Evolutionary conservation across 2,329 filamentous ascomycete species (phyloP), one percentile per base, ranked within the genome.

Genomic region (Penicillium paneum): DNA sequence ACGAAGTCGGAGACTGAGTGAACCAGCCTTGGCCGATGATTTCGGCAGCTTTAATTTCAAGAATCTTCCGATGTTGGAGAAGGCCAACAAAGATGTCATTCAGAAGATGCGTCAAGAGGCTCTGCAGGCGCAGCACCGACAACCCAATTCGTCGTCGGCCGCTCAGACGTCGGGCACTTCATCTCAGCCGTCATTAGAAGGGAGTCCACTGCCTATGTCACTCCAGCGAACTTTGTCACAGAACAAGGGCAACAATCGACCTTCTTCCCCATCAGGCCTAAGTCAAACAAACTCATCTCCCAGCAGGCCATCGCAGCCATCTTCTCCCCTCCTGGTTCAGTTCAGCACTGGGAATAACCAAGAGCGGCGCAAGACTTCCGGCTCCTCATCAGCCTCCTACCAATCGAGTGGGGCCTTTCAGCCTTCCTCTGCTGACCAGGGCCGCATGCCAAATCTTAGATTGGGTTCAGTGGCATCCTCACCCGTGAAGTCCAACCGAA

Each of bases 31-130:
- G 31, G 82, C 87, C 0, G 94, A 99, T 71, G 95, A 99, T 70
- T 99, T 99, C 78, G 94, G 94, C 31, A 91, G 85, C 59, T 99
- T 99, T 73, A 85, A 91, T 36, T 99, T 96, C 80, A 99, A 99
- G 77, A 99, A 99, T 65, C 77, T 99, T 45, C 92, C 93, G 0
- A 93, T 97, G 19, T 80, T 99, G 17, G 94, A 97, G 67, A 97
- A 97, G 73, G 94, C 94, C 51, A 99, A 99, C 75, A 99, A 99
- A 71, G 94, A 99, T 66, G 91, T 97, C 29, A 96, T 99, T 31
- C 92, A 97, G 66, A 97, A 97, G 71, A 79, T 99, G 54, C 87
- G 92, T 11, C 91, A 92, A 21, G 92, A 97, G 72, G 92, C 94
- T 3, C 81, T 97, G 76, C 91, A 87, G 65, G 80, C 81, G 34